A percentile compares a stretch with the other conserved stretches of the same genome.
Conservation (phyloP, 139 green algal species). For the Yamagishiella unicocca region DNA sequence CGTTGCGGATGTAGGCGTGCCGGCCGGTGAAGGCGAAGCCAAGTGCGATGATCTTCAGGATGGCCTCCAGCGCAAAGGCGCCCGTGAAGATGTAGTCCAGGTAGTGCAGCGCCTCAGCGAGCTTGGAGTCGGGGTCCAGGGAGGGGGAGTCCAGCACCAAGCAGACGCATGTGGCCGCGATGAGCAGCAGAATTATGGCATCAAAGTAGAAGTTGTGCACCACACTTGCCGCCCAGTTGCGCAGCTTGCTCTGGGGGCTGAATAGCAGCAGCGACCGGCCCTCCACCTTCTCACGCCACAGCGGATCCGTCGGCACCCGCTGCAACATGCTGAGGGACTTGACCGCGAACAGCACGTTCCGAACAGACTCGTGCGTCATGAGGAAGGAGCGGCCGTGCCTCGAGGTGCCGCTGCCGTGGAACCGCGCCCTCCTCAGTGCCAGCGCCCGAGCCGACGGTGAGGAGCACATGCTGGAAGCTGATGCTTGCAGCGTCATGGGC, state of each 20-base stretch:
- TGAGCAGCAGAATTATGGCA: constrained; percentile 69
- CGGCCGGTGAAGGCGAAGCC: constrained; percentile 72
- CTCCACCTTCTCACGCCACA: constrained; percentile 25
- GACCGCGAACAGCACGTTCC: too few species aligned
- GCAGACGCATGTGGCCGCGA: constrained; percentile 66
- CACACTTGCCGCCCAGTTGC: constrained; percentile 6
- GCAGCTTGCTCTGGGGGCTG: constrained; percentile 51
- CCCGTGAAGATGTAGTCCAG: constrained; percentile 72
- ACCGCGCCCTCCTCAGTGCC: too few species aligned
- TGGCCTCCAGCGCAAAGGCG: constrained; percentile 73
- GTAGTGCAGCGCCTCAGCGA: constrained; percentile 40
- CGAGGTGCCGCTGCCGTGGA: too few species aligned
- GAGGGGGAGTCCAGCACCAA: constrained; percentile 71
- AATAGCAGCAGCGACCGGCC: constrained; percentile 61
- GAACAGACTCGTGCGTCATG: too few species aligned
- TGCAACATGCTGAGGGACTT: neutral
- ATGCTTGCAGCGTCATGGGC: too few species aligned
- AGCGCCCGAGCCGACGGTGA: too few species aligned
- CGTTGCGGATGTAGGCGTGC: constrained; percentile 79
- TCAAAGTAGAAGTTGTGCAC: constrained; percentile 69
- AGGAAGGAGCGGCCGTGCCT: too few species aligned
- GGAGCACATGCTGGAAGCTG: too few species aligned
- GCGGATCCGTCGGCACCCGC: neutral
- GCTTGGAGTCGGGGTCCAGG: constrained; percentile 52
- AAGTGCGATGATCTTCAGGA: constrained; percentile 74